A percentile compares a stretch with the other conserved stretches of the same genome.
Evolutionary conservation across 1,284 basidiomycete genomes (phyloP).

Genomic region (Ceratobasidium sp.): DNA sequence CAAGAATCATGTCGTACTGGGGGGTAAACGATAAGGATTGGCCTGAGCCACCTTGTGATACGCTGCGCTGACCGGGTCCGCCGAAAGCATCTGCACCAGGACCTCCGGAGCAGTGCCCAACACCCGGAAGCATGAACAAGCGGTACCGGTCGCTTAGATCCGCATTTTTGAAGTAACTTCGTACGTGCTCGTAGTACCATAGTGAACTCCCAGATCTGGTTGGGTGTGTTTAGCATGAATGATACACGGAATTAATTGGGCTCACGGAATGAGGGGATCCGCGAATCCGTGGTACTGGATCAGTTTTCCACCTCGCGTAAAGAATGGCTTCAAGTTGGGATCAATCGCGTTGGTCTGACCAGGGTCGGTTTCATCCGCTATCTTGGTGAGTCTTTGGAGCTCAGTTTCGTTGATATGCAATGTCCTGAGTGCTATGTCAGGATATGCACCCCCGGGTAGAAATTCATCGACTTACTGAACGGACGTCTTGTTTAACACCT

Average conservation of each 20-base stretch:
- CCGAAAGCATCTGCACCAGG: slow-evolving; percentile 32
- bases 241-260: not conserved
- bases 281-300: slow-evolving; percentile 36
- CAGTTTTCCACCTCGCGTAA: slow-evolving; percentile 27
- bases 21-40: slow-evolving; percentile 18
- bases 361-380: slow-evolving; percentile 18
- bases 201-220: slow-evolving; percentile 24
- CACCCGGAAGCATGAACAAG: slow-evolving; percentile 24
- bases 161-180: slow-evolving; percentile 15
- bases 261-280: slow-evolving; percentile 32
- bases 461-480: not conserved
- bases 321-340: slow-evolving; percentile 35
- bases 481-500: slow-evolving; percentile 32
- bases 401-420: slow-evolving; percentile 32
- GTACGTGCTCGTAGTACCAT: slow-evolving; percentile 36
- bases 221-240: not conserved
- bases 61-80: slow-evolving; percentile 5
- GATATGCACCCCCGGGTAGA: not conserved
- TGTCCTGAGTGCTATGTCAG: not conserved
- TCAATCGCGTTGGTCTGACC: slow-evolving; percentile 29
- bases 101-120: slow-evolving; percentile 24
- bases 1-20: slow-evolving; percentile 27
- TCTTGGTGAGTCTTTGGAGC: slow-evolving; percentile 15
- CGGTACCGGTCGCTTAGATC: slow-evolving; percentile 28
- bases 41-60: slow-evolving; percentile 5